Conservation (phyloP, 73 alveolate species). For the Paraurostyla sp. region DNA sequence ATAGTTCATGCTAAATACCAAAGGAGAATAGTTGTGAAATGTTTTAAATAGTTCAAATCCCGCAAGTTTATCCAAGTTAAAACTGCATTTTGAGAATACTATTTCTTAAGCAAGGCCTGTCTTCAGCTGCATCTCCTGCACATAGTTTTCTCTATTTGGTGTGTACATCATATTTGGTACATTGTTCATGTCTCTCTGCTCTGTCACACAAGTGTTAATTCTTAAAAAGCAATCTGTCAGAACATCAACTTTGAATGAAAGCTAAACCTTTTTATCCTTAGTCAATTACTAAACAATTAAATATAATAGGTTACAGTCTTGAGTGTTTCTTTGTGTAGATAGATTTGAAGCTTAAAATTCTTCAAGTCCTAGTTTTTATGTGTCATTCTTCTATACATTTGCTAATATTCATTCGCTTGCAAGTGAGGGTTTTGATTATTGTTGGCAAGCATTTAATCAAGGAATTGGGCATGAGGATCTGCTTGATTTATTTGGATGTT, state of each 20-base stretch:
- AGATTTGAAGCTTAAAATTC: conserved; percentile 7
- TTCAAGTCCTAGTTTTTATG: neutral
- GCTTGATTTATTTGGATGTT: neutral
- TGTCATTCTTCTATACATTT: conserved; percentile 35
- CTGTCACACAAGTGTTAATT: conserved; percentile 50
- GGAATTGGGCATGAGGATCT: neutral
- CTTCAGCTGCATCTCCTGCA: neutral
- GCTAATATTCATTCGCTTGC: neutral
- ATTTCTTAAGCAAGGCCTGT: conserved; percentile 23
- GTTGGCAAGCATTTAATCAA: neutral
- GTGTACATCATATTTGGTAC: conserved; percentile 59
- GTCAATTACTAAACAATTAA: neutral
- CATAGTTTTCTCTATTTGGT: conserved; percentile 58
- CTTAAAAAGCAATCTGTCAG: conserved; percentile 11
- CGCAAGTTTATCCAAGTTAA: neutral
- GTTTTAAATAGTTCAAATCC: conserved; percentile 2
- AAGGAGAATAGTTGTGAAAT: conserved; percentile 41
- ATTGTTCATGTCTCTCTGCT: conserved; percentile 43
- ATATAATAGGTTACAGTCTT: conserved; percentile 10
- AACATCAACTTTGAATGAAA: conserved; percentile 34
- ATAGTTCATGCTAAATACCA: conserved; percentile 44
- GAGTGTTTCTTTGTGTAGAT: conserved; percentile 31
- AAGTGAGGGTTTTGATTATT: neutral
- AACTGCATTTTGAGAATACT: neutral
- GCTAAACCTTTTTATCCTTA: conserved; percentile 6